Evolutionary conservation across 306 rosid genomes (phyloP).

Genomic region (Castanea sativa): DNA sequence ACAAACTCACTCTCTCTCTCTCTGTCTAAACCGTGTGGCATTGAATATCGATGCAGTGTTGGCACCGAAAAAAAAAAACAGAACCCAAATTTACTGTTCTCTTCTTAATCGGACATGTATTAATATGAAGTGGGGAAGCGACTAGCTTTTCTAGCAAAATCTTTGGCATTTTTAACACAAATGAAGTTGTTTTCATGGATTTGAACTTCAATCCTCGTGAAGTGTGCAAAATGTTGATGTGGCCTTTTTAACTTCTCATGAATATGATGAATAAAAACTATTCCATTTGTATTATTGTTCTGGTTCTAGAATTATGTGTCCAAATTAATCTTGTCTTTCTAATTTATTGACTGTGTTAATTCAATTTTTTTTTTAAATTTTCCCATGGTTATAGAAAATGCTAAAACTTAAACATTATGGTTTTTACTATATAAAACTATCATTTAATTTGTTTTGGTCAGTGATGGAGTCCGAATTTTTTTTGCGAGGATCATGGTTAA

Average conservation of each 20-base stretch:
- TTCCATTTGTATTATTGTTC: too few species aligned
- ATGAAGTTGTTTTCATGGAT: conserved; percentile 22
- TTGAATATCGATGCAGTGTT: conserved; percentile 34
- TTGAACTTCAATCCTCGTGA: conserved; percentile 27
- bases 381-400: too few species aligned
- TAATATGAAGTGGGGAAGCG: not conserved
- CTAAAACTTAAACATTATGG: too few species aligned
- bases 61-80: conserved; percentile 19
- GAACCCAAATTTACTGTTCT: not conserved
- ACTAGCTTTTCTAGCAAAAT: not conserved
- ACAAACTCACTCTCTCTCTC: not conserved
- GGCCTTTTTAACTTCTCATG: conserved; percentile 16
- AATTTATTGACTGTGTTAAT: too few species aligned
- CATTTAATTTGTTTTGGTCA: too few species aligned
- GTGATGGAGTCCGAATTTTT: too few species aligned
- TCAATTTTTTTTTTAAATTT: too few species aligned
- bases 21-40: conserved; percentile 27
- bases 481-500: too few species aligned
- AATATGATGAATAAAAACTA: not conserved
- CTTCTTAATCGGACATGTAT: not conserved
- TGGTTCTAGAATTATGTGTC: too few species aligned
- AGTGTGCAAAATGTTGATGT: conserved; percentile 24
- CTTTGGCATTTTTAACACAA: not conserved
- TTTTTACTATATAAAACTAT: too few species aligned
- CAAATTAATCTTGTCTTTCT: too few species aligned